These are phyloP conservation scores for Antrodiella citrinella DNA, from an alignment of 768 basidiomycete genomes.

Conservation along the genomic window DNA sequence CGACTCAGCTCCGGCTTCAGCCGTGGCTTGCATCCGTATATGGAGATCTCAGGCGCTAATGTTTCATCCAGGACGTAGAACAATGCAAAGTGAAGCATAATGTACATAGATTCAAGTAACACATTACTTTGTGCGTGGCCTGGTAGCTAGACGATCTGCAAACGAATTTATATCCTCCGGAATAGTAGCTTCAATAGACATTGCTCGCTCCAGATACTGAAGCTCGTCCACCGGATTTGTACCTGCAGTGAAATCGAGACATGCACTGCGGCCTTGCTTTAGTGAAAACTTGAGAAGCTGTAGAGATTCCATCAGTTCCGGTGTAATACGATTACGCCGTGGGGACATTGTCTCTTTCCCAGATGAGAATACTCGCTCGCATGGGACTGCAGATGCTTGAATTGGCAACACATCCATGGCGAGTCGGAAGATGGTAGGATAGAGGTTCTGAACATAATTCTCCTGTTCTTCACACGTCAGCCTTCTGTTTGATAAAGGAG, in stretches of 20 bases:
- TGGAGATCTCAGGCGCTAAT: no score
- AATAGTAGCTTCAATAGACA: not conserved
- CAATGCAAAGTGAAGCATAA: no score
- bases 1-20: no score
- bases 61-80: no score
- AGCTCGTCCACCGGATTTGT: not conserved
- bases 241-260: not conserved
- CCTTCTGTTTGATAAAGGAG: no score
- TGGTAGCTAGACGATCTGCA: not conserved
- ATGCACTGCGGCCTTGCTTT: not conserved
- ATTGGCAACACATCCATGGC: conserved; percentile 5
- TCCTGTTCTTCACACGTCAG: no score
- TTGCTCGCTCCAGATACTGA: not conserved
- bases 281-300: conserved; percentile 4
- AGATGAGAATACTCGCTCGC: conserved; percentile 9
- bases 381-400: conserved; percentile 7
- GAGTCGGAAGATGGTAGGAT: conserved; percentile 1
- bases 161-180: not conserved
- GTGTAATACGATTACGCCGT: not conserved
- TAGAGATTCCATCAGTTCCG: conserved; percentile 2
- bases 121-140: no score
- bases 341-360: conserved; percentile 1
- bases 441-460: not conserved
- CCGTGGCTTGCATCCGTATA: no score
- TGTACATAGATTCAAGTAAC: no score